Percentiles rank a stretch among this genome's conserved stretches.
Evolutionary conservation across 225 moss, liverwort and hornwort genomes (phyloP).

Genomic region (Polytrichum formosum): DNA sequence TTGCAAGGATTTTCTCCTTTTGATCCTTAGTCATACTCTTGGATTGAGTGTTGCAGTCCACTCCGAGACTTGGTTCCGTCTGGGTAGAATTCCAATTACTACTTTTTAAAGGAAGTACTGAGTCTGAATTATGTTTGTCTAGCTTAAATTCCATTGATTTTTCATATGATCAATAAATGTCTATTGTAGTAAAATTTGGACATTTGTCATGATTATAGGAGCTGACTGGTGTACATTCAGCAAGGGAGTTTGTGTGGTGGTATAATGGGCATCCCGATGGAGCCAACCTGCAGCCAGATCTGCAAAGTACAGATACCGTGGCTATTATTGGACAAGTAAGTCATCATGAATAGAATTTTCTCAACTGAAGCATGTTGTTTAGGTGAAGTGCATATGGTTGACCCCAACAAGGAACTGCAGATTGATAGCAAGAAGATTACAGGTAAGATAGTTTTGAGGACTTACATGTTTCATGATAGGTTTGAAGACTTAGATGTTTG

Average conservation of each 20-base stretch:
- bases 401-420: no score
- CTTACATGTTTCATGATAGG: no score
- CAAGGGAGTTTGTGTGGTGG: conserved; percentile 99
- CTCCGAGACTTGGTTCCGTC: no score
- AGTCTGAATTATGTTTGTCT: no score
- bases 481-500: no score
- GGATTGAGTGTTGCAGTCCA: no score
- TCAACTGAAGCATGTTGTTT: neutral
- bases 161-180: no score
- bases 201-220: conserved; percentile 37
- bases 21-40: neutral
- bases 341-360: neutral
- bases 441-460: no score
- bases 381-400: no score
- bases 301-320: conserved; percentile 81
- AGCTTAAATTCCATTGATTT: no score
- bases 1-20: neutral
- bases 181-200: conserved; percentile 2
- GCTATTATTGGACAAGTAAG: conserved; percentile 84
- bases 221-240: conserved; percentile 75
- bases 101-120: no score
- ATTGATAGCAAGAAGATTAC: no score
- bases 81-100: neutral
- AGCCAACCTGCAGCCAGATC: conserved; percentile 64
- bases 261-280: conserved; percentile 98